These are phyloP conservation scores for Ramaria rubella DNA, from an alignment of 768 basidiomycete genomes.

Conservation along the genomic window DNA sequence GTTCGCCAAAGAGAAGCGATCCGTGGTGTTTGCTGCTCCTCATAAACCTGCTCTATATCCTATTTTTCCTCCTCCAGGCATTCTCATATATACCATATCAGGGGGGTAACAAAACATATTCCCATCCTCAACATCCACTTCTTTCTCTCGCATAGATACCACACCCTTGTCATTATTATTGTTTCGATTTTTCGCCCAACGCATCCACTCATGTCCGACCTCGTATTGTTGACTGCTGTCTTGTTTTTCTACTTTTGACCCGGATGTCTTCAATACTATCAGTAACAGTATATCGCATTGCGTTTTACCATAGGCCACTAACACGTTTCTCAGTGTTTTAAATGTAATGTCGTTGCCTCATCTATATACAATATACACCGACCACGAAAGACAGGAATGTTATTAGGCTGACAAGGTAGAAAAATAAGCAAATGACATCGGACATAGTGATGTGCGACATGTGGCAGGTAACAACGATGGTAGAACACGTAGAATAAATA, in stretches of 20 bases:
- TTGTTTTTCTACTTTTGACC: background rate
- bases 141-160: background rate
- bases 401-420: background rate
- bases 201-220: background rate
- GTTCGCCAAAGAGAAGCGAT: conserved; percentile 34
- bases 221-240: background rate
- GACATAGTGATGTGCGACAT: background rate
- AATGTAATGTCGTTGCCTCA: background rate
- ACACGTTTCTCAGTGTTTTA: too few relatives aligned
- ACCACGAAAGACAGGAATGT: background rate
- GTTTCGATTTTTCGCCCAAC: conserved; percentile 1
- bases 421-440: background rate
- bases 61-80: background rate
- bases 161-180: background rate
- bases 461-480: background rate
- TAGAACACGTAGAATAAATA: background rate
- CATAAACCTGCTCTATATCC: background rate
- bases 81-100: background rate
- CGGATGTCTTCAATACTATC: background rate
- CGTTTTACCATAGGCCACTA: background rate
- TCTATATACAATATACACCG: background rate
- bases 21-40: conserved; percentile 6
- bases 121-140: background rate
- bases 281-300: background rate
- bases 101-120: background rate